Conservation (phyloP, 768 basidiomycete species). For the Tricholomella constricta region DNA sequence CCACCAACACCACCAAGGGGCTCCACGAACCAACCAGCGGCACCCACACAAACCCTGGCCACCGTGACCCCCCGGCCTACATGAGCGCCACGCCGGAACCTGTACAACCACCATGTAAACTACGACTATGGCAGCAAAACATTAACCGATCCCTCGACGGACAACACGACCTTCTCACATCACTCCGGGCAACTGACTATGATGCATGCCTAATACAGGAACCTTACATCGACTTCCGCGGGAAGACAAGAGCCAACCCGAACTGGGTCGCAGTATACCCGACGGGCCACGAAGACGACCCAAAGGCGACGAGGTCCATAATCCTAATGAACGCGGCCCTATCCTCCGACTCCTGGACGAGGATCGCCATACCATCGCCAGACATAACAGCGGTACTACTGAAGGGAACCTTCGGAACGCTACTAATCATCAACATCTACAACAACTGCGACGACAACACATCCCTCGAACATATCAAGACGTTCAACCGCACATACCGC, state of each 20-base stretch:
- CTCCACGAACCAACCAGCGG: too few species aligned
- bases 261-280: constrained; percentile 1
- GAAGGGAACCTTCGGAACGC: too few species aligned
- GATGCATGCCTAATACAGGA: constrained; percentile 27
- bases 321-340: constrained; percentile 6
- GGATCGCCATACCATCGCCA: constrained; percentile 6
- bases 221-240: constrained; percentile 22
- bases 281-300: not conserved
- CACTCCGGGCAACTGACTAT: not conserved
- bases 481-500: not conserved
- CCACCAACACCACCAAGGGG: too few species aligned
- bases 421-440: too few species aligned
- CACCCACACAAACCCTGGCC: too few species aligned
- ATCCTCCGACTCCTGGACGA: constrained; percentile 15
- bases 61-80: too few species aligned
- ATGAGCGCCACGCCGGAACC: too few species aligned
- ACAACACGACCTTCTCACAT: constrained; percentile 16
- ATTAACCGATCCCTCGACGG: constrained; percentile 22
- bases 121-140: constrained; percentile 23
- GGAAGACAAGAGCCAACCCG: constrained; percentile 10
- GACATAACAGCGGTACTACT: too few species aligned
- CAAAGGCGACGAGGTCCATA: constrained; percentile 1
- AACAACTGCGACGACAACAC: too few species aligned
- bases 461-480: too few species aligned
- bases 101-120: not conserved